phyloP scores from a whole-genome alignment of 108 stramenopile species.

The Skeletonema grethae region DNA sequence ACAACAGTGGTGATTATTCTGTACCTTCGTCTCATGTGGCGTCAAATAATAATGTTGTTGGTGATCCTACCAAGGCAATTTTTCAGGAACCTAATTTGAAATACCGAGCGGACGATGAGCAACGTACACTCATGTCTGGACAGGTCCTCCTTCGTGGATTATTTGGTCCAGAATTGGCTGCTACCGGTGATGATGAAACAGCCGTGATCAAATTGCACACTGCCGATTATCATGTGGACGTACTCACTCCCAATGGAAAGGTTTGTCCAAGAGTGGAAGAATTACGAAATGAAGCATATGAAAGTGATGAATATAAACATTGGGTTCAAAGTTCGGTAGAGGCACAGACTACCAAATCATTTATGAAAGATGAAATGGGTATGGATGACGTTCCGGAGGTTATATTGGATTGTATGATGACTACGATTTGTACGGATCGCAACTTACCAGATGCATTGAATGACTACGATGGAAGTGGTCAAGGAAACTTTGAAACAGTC shows the following conservation, averaged over 20 bases:
- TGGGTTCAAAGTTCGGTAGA: constrained; percentile 50
- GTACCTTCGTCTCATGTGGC: neutral
- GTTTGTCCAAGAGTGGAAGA: constrained; percentile 69
- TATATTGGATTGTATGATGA: constrained; percentile 87
- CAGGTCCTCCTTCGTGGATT: constrained; percentile 79
- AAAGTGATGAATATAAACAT: constrained; percentile 56
- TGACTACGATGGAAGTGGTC: constrained; percentile 56
- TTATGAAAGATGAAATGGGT: constrained; percentile 19
- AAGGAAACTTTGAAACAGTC: constrained; percentile 16
- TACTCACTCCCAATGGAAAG: constrained; percentile 61
- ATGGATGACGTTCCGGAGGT: constrained; percentile 22
- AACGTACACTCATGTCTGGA: constrained; percentile 85
- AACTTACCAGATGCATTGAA: constrained; percentile 62
- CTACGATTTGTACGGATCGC: constrained; percentile 85
- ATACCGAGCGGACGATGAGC: constrained; percentile 87
- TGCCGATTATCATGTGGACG: constrained; percentile 75
- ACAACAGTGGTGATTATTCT: neutral
- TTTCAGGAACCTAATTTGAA: constrained; percentile 54
- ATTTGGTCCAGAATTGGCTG: constrained; percentile 61
- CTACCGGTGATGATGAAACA: constrained; percentile 18
- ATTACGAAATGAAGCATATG: constrained; percentile 42
- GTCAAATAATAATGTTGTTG: constrained; percentile 9
- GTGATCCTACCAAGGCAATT: constrained; percentile 28
- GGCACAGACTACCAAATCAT: constrained; percentile 25
- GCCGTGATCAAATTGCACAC: constrained; percentile 70